Percentiles rank a stretch among this genome's conserved stretches.
Conservation (phyloP, 768 basidiomycete species). For the Amanita thiersii region DNA sequence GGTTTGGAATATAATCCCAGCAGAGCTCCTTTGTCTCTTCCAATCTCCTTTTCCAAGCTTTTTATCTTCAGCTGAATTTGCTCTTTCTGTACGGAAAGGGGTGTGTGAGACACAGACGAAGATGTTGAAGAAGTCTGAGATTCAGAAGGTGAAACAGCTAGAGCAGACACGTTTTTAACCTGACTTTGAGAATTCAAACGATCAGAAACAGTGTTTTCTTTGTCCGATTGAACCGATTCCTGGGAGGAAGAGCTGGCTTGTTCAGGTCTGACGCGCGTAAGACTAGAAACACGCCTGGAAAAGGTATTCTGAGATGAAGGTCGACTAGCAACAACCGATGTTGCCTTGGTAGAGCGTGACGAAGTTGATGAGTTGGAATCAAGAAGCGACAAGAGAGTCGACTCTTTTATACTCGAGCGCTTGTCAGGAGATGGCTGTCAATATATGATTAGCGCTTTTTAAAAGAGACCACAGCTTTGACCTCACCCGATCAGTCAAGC, state of each 20-base stretch:
- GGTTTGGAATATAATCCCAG: neutral
- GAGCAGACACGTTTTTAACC: too few relatives aligned
- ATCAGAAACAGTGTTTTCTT: too few relatives aligned
- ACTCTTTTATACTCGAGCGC: constrained; percentile 5
- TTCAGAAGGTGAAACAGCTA: too few relatives aligned
- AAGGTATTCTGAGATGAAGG: neutral
- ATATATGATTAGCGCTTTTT: constrained; percentile 1
- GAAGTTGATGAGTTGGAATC: constrained; percentile 7
- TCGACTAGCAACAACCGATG: neutral
- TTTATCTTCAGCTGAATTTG: neutral
- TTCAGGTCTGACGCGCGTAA: constrained; percentile 3
- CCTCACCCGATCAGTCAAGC: constrained; percentile 8
- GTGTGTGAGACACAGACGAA: too few relatives aligned
- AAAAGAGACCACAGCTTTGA: constrained; percentile 3
- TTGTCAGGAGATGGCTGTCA: constrained; percentile 5
- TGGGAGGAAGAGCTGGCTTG: neutral
- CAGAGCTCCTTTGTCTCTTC: neutral
- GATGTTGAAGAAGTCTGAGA: too few relatives aligned
- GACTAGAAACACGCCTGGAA: constrained; percentile 1
- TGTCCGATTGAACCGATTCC: neutral
- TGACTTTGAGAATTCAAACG: too few relatives aligned
- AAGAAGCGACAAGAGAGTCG: constrained; percentile 6
- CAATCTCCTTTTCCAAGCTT: neutral
- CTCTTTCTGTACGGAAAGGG: neutral
- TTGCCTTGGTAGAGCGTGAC: constrained; percentile 3